Percentiles rank a stretch among this genome's conserved stretches.
Evolutionary conservation across 805 yeast species (phyloP).

Genomic region (Ogataea wickerhamii): DNA sequence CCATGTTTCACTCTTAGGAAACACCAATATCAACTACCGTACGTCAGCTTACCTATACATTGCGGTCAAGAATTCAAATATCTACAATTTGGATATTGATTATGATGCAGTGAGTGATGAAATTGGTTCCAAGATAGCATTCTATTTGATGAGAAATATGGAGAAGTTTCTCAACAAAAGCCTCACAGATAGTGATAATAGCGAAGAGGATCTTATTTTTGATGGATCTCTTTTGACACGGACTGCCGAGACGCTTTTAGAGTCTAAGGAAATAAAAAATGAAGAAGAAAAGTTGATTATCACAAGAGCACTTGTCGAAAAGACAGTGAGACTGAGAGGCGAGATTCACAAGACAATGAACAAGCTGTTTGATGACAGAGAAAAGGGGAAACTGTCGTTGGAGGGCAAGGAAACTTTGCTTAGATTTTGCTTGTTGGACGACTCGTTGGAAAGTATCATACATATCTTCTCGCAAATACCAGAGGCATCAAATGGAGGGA

Average conservation of each 20-base stretch:
- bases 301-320: constrained; percentile 47
- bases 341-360: constrained; percentile 53
- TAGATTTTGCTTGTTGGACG: constrained; percentile 52
- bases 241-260: constrained; percentile 64
- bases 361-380: constrained; percentile 43
- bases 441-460: constrained; percentile 50
- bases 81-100: constrained; percentile 51
- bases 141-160: constrained; percentile 56
- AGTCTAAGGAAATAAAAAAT: constrained; percentile 31
- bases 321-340: constrained; percentile 45
- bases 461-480: constrained; percentile 37
- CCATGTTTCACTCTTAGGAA: constrained; percentile 55
- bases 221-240: constrained; percentile 74
- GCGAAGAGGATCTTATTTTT: constrained; percentile 59
- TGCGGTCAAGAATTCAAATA: constrained; percentile 45
- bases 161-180: constrained; percentile 40
- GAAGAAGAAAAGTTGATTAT: constrained; percentile 41
- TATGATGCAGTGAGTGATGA: constrained; percentile 51
- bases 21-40: constrained; percentile 40
- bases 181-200: constrained; percentile 18
- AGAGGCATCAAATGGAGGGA: constrained; percentile 4
- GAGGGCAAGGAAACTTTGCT: constrained; percentile 55
- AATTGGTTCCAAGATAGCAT: constrained; percentile 50
- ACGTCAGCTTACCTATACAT: constrained; percentile 49
- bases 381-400: constrained; percentile 43